Conservation (phyloP, 768 basidiomycete species). For the Royoungia palumana region DNA sequence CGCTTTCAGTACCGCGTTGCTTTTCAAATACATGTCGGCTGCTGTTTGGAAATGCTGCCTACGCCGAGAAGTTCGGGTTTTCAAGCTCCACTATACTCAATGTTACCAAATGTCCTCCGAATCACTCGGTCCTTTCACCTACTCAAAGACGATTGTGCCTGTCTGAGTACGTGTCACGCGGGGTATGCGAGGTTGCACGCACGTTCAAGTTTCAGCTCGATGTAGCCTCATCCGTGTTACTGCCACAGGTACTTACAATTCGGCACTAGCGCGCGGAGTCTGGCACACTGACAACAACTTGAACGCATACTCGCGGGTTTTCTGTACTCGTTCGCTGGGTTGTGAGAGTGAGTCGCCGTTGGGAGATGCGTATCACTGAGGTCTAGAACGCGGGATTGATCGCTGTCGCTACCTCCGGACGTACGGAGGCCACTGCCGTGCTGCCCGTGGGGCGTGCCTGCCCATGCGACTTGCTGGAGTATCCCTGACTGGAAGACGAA, state of each 20-base stretch:
- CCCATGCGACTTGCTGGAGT: too few species aligned
- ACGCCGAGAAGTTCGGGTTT: conserved; percentile 33
- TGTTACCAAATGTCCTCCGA: conserved; percentile 25
- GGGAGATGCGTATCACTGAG: too few species aligned
- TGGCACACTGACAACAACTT: conserved; percentile 43
- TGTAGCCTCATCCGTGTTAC: conserved; percentile 30
- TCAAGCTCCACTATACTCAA: conserved; percentile 34
- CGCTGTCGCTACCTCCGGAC: too few species aligned
- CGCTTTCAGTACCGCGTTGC: conserved; percentile 36
- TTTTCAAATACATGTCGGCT: too few species aligned
- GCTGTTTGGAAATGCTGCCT: conserved; percentile 16
- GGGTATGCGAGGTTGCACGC: conserved; percentile 28
- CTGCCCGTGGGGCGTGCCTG: too few species aligned
- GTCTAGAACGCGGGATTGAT: too few species aligned
- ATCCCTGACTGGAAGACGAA: too few species aligned
- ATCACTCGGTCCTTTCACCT: conserved; percentile 35
- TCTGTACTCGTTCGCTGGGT: conserved; percentile 41
- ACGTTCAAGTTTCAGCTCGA: conserved; percentile 40
- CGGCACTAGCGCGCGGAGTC: conserved; percentile 42
- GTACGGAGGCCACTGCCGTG: too few species aligned
- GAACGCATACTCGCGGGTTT: conserved; percentile 37
- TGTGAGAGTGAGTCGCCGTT: conserved; percentile 38
- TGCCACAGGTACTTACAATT: conserved; percentile 35
- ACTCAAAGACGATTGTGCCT: conserved; percentile 41
- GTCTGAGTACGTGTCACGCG: conserved; percentile 41